A percentile compares a stretch with the other conserved stretches of the same genome.
phyloP scores from a whole-genome alignment of 306 rosid species.

The Dryas drummondii region DNA sequence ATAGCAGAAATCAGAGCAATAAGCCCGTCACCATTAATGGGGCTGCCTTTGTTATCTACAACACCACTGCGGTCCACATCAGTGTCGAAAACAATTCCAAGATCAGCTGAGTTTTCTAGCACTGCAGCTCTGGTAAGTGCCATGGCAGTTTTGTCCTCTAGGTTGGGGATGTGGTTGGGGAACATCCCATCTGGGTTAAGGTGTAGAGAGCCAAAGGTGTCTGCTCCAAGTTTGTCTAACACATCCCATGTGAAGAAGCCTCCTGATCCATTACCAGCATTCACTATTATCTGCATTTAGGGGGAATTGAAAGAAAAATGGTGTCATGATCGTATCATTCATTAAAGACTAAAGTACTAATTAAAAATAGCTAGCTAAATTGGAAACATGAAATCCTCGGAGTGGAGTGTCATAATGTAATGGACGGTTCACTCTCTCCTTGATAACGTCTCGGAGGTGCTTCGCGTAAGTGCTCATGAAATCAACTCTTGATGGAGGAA shows the following conservation, averaged over 20 bases:
- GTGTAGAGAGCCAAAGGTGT: constrained; percentile 85
- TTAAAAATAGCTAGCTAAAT: not conserved
- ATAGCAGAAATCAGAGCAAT: constrained; percentile 87
- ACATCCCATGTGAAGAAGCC: constrained; percentile 92
- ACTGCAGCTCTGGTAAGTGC: constrained; percentile 74
- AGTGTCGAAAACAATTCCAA: constrained; percentile 82
- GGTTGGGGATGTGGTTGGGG: constrained; percentile 91
- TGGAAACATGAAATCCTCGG: constrained; percentile 70
- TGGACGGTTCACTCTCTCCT: constrained; percentile 74
- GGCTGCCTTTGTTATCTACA: constrained; percentile 66
- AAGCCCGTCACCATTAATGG: constrained; percentile 78
- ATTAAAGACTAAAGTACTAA: not conserved
- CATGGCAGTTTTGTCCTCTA: constrained; percentile 86
- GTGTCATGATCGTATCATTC: too few species aligned
- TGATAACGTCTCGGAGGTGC: constrained; percentile 73
- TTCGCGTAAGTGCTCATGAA: constrained; percentile 75
- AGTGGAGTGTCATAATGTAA: constrained; percentile 78
- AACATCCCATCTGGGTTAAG: constrained; percentile 92
- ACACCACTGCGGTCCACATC: constrained; percentile 90
- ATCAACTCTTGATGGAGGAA: constrained; percentile 56
- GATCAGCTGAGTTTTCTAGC: constrained; percentile 62
- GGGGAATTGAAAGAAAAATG: too few species aligned
- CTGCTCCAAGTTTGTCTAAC: constrained; percentile 89
- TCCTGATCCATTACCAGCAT: constrained; percentile 94
- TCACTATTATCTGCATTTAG: constrained; percentile 69